These are phyloP conservation scores for Brachypodium distachyon DNA, from an alignment of 202 grass and related monocot species.

Conservation along the genomic window DNA sequence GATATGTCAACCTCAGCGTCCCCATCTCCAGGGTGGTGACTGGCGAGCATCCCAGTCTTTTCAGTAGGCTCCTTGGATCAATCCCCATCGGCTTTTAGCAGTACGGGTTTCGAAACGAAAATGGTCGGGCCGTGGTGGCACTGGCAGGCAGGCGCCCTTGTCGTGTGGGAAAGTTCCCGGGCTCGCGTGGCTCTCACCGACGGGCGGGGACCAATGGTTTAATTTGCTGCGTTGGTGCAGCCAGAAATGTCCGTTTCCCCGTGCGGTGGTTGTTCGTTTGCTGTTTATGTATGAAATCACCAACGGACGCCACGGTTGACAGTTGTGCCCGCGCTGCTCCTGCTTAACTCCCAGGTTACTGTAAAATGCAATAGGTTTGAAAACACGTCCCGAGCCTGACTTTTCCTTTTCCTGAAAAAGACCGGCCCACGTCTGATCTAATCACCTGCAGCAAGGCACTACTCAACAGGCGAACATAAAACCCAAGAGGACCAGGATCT, in stretches of 20 bases:
- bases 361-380: no score
- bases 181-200: background rate
- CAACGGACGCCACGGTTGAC: background rate
- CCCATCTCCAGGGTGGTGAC: background rate
- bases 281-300: background rate
- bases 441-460: background rate
- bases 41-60: no score
- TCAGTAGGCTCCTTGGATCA: no score
- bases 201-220: background rate
- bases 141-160: background rate
- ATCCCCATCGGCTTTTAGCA: background rate
- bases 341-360: no score
- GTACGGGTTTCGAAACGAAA: background rate
- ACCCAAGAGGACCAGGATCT: background rate
- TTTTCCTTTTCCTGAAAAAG: no score
- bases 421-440: no score
- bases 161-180: constrained; percentile 6
- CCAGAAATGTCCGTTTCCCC: background rate
- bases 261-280: constrained; percentile 4
- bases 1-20: background rate
- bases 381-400: no score
- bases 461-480: no score
- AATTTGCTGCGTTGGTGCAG: background rate
- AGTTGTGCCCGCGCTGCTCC: no score
- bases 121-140: background rate